Base-by-base conservation (phyloP, 1,139 yeast species). In the Candida tropicalis region DNA sequence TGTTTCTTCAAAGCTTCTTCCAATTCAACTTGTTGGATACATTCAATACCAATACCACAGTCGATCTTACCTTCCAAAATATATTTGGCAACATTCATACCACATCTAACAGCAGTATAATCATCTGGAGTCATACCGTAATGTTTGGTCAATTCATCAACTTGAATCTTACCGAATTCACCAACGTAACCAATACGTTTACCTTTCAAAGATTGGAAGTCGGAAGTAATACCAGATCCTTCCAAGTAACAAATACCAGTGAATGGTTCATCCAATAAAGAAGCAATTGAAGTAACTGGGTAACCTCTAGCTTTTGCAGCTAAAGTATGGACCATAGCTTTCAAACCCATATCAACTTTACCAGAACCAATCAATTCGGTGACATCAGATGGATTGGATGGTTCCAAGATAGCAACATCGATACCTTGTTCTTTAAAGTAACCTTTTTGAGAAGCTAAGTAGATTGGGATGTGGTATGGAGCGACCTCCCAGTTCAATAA, bases 281-380 rank as follows among this genome's bases (percentile, higher is more conserved):
- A 76, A 1, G 76, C 83, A 48, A 78, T 73, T 9, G 82, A 75
- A 22, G 81, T 78, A 23, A 78, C 81, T 18, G 81, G 81, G 57
- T 66, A 78, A 4, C 82, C 82, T 49, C 82, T 68, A 13, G 83
- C 83, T 56, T 77, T 77, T 16, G 82, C 82, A 45, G 83, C 83
- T 51, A 78, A 64, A 3, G 83, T 78, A 52, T 78, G 83, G 50
- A 78, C 78, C 83, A 78, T 78, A 35, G 83, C 83, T 58, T 78
- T 78, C 50, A 78, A 65, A 12, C 83, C 83, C 79, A 78, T 76
- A 56, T 78, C 82, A 42, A 77, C 67, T 52, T 78, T 78, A 16
- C 82, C 83, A 2, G 77, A 66, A 3, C 82, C 82, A 56, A 78
- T 74, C 52, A 78, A 65, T 49, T 77, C 82, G 35, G 82, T 78